Conservation (phyloP, 768 basidiomycete genomes). For the Pleurotus ostreatus region DNA sequence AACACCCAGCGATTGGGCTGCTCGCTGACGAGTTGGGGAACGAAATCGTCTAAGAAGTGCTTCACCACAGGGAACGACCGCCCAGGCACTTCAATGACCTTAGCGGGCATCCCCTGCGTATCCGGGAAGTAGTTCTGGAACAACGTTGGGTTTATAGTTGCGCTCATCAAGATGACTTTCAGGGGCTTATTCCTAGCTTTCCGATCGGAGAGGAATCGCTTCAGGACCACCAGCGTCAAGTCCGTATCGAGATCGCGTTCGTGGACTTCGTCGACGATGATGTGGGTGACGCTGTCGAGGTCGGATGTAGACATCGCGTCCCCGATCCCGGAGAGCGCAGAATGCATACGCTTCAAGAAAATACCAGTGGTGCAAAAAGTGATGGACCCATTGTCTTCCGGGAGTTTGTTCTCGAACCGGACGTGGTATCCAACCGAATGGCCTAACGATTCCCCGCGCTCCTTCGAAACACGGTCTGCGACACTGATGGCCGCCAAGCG, state of each 20-base stretch:
- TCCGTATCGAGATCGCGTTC: constrained; percentile 95
- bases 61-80: constrained; percentile 87
- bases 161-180: constrained; percentile 92
- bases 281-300: constrained; percentile 81
- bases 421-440: constrained; percentile 85
- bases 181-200: constrained; percentile 65
- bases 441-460: constrained; percentile 74
- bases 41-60: constrained; percentile 75
- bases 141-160: constrained; percentile 86
- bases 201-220: constrained; percentile 74
- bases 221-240: constrained; percentile 82
- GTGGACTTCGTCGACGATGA: constrained; percentile 94
- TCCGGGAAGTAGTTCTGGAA: constrained; percentile 88
- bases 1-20: constrained; percentile 57
- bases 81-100: constrained; percentile 82
- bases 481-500: constrained; percentile 90
- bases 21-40: constrained; percentile 41
- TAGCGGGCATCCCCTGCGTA: constrained; percentile 52
- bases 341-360: constrained; percentile 83
- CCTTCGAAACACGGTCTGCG: constrained; percentile 86
- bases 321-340: constrained; percentile 41
- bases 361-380: constrained; percentile 94
- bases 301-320: constrained; percentile 27
- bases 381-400: constrained; percentile 77
- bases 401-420: constrained; percentile 79